These are phyloP conservation scores for Candida namnaoensis DNA, from an alignment of 805 yeast species.

Conservation along the genomic window DNA sequence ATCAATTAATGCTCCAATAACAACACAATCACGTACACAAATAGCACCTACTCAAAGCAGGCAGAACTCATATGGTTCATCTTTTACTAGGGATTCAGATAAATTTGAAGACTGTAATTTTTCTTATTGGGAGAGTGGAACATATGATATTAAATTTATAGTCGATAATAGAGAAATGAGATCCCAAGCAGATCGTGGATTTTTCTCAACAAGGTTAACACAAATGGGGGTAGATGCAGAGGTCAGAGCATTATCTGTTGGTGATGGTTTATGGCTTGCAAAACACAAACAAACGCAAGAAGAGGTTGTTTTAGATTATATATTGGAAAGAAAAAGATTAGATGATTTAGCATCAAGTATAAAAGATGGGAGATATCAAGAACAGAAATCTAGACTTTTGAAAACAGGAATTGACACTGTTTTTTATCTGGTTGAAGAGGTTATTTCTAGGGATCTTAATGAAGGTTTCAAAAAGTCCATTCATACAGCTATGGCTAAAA, in stretches of 20 bases:
- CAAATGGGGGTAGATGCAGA: constrained; percentile 41
- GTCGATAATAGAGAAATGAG: constrained; percentile 81
- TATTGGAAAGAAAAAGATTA: constrained; percentile 84
- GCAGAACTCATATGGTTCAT: no score
- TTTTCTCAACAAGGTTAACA: constrained; percentile 48
- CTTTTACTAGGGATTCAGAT: no score
- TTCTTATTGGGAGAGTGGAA: constrained; percentile 50
- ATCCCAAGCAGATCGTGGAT: constrained; percentile 59
- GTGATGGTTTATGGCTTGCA: constrained; percentile 91
- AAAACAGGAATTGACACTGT: constrained; percentile 61
- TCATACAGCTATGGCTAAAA: constrained; percentile 67
- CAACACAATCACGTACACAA: constrained; percentile 1
- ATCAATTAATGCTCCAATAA: no score
- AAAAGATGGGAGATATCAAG: constrained; percentile 80
- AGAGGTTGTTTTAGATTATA: constrained; percentile 66
- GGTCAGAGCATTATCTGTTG: constrained; percentile 58
- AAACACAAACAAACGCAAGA: constrained; percentile 44
- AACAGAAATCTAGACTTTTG: constrained; percentile 73
- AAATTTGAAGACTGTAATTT: constrained; percentile 10
- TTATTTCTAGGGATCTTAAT: constrained; percentile 33
- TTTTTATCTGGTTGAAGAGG: constrained; percentile 77
- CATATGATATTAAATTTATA: constrained; percentile 51
- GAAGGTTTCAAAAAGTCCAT: constrained; percentile 52
- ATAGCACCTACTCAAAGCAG: neutral
- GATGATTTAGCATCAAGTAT: constrained; percentile 82